Evolutionary conservation across 768 basidiomycete species (phyloP), one percentile per base, ranked within the genome.

Genomic region (Serendipita indica): DNA sequence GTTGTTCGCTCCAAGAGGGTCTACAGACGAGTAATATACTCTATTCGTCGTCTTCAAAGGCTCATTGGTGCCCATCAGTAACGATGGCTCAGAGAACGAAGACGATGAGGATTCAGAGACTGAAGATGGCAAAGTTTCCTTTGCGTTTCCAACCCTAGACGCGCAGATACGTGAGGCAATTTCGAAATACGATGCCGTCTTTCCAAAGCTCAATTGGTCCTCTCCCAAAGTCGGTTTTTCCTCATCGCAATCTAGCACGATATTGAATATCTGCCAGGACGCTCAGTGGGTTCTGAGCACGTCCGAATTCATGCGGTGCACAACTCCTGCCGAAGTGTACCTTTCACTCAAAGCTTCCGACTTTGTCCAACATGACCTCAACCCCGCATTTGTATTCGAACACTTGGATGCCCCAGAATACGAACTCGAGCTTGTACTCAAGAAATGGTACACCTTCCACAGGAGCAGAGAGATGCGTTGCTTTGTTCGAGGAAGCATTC

Each of bases 201-300:
- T 98, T 68, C 92, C 93, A 0, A 98, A 98, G 71, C 80, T 98
- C 58, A 97, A 96, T 66, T 96, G 93, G 72, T 89, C 91, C 3
- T 84, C 89, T n/a, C 93, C 93, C 13, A 86, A 84, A 73, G 92
- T 35, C 10, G 1, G n/a, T 3, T 35, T 43, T 18, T 43, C 18
- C 2, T 18, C 41, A 43, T 43, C n/a, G 7, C 41, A n/a, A n/a
- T 6, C n/a, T n/a, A n/a, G n/a, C 3, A 13, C 22, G 3, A 7
- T 22, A 14, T 45, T 13, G 3, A 35, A 34, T 20, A 34, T 56
- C 32, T 0, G n/a, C 16, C 62, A 92, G 90, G 94, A 98, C 64
- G 90, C 92, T 30, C 78, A 86, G 3, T 97, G 92, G 89, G 79
- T 96, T 57, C 74, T 94, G 3, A 86, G 91, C 1, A 76, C 83